A percentile compares a stretch with the other conserved stretches of the same genome.
These are phyloP conservation scores for Chytridium lagenaria DNA, from an alignment of 371 early-diverging fungal species.

Conservation along the genomic window DNA sequence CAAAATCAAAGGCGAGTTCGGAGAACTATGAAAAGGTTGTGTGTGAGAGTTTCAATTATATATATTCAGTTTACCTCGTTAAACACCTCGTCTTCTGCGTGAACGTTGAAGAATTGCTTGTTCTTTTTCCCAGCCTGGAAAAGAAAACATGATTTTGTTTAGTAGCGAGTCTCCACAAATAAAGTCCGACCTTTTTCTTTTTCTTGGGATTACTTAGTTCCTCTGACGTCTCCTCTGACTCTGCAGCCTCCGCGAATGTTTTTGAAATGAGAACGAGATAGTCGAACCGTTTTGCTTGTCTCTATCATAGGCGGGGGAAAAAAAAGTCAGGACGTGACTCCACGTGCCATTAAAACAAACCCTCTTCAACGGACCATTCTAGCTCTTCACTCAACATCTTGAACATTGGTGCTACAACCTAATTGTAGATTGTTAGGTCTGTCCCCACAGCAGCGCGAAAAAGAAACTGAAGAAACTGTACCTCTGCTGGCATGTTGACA, in stretches of 20 bases:
- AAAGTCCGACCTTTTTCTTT: slow-evolving; percentile 58
- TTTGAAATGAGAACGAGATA: slow-evolving; percentile 84
- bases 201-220: slow-evolving; percentile 37
- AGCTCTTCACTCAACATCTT: slow-evolving; percentile 86
- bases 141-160: no score
- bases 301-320: slow-evolving; percentile 62
- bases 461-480: not conserved
- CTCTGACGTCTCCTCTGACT: slow-evolving; percentile 38
- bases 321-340: slow-evolving; percentile 13
- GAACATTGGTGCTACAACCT: slow-evolving; percentile 88
- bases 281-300: slow-evolving; percentile 69
- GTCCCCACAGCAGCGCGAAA: no score
- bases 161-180: not conserved
- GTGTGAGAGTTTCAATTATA: not conserved
- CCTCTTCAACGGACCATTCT: slow-evolving; percentile 75
- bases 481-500: slow-evolving; percentile 90
- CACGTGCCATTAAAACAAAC: slow-evolving; percentile 29
- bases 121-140: slow-evolving; percentile 49
- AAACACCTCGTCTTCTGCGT: slow-evolving; percentile 92
- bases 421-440: slow-evolving; percentile 30
- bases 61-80: slow-evolving; percentile 52
- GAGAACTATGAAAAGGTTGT: slow-evolving; percentile 9
- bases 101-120: slow-evolving; percentile 69
- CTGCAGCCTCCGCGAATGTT: slow-evolving; percentile 78
- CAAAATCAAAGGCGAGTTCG: slow-evolving; percentile 27